Evolutionary conservation across 345 rosid genomes (phyloP).

Genomic region (Raphanus sativus): DNA sequence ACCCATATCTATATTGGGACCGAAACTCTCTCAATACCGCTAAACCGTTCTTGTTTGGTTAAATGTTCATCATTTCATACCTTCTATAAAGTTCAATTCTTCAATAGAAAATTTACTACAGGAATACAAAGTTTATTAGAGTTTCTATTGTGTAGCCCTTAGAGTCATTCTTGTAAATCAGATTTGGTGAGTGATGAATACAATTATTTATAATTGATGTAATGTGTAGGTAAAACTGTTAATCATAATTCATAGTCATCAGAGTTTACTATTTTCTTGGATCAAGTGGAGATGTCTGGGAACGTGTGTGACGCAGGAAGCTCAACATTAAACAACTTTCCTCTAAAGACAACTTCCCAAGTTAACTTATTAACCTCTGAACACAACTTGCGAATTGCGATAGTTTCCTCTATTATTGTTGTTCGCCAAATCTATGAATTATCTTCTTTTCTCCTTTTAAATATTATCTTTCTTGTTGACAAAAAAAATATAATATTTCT

Average conservation of each 20-base stretch:
- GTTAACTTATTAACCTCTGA: conserved; percentile 17
- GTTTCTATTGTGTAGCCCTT: background rate
- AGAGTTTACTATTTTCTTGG: conserved; percentile 29
- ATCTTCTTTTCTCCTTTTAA: background rate
- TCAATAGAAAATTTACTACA: background rate
- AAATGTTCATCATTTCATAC: background rate
- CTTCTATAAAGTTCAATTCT: background rate
- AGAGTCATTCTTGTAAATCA: background rate
- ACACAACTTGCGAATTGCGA: conserved; percentile 4
- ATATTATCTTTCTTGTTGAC: background rate
- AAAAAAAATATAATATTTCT: too few species aligned
- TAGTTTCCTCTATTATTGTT: background rate
- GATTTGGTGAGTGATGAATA: background rate
- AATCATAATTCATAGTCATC: background rate
- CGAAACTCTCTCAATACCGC: too few species aligned
- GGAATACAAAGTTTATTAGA: background rate
- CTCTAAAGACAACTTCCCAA: conserved; percentile 17
- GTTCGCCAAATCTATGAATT: background rate
- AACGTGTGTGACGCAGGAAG: conserved; percentile 32
- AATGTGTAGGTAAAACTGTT: background rate
- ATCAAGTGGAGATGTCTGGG: conserved; percentile 27
- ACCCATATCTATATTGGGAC: too few species aligned
- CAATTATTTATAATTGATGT: background rate
- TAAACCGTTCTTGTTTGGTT: too few species aligned
- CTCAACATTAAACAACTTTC: conserved; percentile 6